Evolutionary conservation across 2,329 filamentous ascomycete species (phyloP).

Genomic region (Blastomyces emzantsi): DNA sequence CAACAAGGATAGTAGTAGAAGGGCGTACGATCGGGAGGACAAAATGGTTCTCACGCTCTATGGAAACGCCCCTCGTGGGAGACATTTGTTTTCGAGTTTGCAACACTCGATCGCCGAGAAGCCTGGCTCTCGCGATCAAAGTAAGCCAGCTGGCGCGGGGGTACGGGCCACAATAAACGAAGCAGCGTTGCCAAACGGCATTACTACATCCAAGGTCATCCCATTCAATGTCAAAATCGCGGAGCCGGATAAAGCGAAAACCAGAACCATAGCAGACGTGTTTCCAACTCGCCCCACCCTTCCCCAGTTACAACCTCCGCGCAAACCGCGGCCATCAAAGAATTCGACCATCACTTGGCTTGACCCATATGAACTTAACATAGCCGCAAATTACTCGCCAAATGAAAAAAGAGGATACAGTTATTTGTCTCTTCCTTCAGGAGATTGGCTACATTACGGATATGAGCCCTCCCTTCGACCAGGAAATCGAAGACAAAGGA

Average conservation of each 20-base stretch:
- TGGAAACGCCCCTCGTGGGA: slow-evolving; percentile 63
- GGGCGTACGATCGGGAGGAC: slow-evolving; percentile 32
- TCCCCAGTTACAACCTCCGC: slow-evolving; percentile 34
- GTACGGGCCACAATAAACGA: slow-evolving; percentile 48
- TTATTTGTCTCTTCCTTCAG: slow-evolving; percentile 32
- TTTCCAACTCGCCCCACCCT: slow-evolving; percentile 35
- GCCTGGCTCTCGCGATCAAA: slow-evolving; percentile 26
- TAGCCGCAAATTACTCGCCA: slow-evolving; percentile 27
- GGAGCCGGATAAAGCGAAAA: slow-evolving; percentile 24
- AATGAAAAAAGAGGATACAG: slow-evolving; percentile 35
- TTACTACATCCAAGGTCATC: slow-evolving; percentile 59
- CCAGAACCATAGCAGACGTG: slow-evolving; percentile 38
- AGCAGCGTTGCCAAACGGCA: slow-evolving; percentile 61
- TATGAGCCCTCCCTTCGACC: slow-evolving; percentile 7
- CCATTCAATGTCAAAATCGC: slow-evolving; percentile 36
- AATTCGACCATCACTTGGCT: slow-evolving; percentile 31
- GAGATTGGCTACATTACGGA: slow-evolving; percentile 39
- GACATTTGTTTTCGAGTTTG: slow-evolving; percentile 79
- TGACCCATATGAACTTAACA: slow-evolving; percentile 33
- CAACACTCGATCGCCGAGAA: slow-evolving; percentile 41
- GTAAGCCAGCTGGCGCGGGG: slow-evolving; percentile 26
- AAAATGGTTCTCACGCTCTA: slow-evolving; percentile 64
- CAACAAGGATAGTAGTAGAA: slow-evolving; percentile 27
- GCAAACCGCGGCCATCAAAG: slow-evolving; percentile 28
- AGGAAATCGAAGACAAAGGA: slow-evolving; percentile 1